Evolutionary conservation across 768 basidiomycete species (phyloP).

Genomic region (Auriscalpium vulgare): DNA sequence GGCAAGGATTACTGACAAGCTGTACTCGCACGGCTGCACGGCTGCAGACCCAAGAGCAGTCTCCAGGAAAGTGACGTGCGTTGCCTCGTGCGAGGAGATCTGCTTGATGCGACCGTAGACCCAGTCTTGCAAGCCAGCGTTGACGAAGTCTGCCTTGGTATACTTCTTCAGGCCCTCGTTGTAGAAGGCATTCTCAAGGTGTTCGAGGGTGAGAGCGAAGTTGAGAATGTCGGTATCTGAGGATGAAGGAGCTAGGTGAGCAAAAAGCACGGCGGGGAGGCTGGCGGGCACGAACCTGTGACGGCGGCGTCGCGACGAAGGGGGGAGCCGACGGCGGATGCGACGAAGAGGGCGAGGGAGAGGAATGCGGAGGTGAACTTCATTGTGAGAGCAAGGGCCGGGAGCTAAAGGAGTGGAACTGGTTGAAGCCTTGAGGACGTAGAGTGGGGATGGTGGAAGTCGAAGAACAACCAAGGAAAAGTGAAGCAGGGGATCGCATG

Average conservation of each 20-base stretch:
- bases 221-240: constrained; percentile 23
- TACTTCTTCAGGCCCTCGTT: constrained; percentile 27
- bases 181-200: constrained; percentile 30
- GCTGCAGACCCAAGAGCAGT: constrained; percentile 27
- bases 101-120: constrained; percentile 28
- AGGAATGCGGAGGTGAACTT: neutral
- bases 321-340: constrained; percentile 3
- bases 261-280: neutral
- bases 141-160: constrained; percentile 27
- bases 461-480: constrained; percentile 2
- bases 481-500: neutral
- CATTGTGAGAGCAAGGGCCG: constrained; percentile 3
- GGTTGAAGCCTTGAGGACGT: neutral
- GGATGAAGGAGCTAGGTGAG: neutral
- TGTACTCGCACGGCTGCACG: constrained; percentile 32
- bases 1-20: constrained; percentile 19
- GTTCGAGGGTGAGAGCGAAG: constrained; percentile 29
- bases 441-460: neutral
- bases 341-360: neutral
- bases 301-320: constrained; percentile 3
- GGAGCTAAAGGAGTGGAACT: constrained; percentile 8
- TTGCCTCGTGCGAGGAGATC: constrained; percentile 33
- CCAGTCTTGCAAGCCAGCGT: constrained; percentile 29
- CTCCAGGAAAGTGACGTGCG: constrained; percentile 32
- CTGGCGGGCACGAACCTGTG: constrained; percentile 3